phyloP scores from a whole-genome alignment of 805 yeast genomes.

The Zygotorulaspora chibaensis region DNA sequence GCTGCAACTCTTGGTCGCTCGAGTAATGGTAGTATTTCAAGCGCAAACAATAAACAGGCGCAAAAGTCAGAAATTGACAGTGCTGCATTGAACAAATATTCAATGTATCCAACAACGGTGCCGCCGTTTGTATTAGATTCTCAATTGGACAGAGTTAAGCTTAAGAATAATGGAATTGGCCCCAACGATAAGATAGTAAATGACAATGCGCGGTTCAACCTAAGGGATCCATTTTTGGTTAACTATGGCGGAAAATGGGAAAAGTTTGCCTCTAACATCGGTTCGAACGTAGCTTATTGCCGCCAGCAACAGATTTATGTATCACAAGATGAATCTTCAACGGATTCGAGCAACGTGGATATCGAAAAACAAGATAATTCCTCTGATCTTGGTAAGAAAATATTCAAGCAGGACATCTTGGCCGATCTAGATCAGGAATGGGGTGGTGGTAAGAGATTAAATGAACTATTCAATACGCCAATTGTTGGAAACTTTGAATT shows the following conservation, averaged over 20 bases:
- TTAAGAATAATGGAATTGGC: conserved; percentile 25
- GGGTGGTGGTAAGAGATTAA: conserved; percentile 68
- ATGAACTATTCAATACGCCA: conserved; percentile 42
- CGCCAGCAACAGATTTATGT: conserved; percentile 9
- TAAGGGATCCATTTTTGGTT: conserved; percentile 35
- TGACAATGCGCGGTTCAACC: conserved; percentile 12
- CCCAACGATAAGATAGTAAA: conserved; percentile 10
- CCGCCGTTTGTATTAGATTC: conserved; percentile 66
- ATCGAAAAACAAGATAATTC: conserved; percentile 6
- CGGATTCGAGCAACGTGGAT: conserved; percentile 8
- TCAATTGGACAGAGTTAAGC: conserved; percentile 24
- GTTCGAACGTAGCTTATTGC: conserved; percentile 29
- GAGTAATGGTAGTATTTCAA: neutral
- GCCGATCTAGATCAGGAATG: conserved; percentile 51
- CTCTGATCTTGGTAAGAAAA: conserved; percentile 15
- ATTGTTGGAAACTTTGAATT: conserved; percentile 25
- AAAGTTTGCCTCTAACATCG: conserved; percentile 40
- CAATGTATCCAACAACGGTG: conserved; percentile 41
- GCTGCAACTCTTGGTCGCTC: neutral
- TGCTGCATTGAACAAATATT: conserved; percentile 29
- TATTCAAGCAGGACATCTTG: conserved; percentile 24
- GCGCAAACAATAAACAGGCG: neutral
- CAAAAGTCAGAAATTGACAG: neutral
- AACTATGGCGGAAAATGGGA: conserved; percentile 48
- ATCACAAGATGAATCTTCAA: conserved; percentile 1